These are phyloP conservation scores for Trichosanthes cucumerina DNA, from an alignment of 306 rosid genomes.

Conservation along the genomic window DNA sequence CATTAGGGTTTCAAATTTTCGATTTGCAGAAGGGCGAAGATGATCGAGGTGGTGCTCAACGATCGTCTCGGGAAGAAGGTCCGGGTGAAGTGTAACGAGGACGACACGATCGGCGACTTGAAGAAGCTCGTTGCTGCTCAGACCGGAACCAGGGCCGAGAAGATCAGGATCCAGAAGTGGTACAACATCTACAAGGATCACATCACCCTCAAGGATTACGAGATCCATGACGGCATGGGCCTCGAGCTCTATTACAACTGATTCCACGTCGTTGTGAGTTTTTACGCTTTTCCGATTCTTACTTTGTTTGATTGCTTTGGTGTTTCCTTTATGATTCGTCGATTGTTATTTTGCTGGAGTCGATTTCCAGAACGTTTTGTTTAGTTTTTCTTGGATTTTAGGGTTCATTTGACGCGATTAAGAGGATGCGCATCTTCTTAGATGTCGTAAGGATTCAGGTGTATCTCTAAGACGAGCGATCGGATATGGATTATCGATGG, in stretches of 20 bases:
- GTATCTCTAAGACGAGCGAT: background rate
- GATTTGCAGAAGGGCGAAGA: constrained; percentile 20
- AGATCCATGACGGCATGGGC: constrained; percentile 89
- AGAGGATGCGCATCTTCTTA: background rate
- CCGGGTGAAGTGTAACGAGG: constrained; percentile 78
- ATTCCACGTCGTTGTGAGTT: background rate
- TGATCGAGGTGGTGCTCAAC: constrained; percentile 86
- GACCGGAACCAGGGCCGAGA: constrained; percentile 71
- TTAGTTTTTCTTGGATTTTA: constrained; percentile 2
- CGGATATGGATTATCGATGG: background rate
- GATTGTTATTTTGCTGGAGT: background rate
- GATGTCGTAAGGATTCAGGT: background rate
- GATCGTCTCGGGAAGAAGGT: constrained; percentile 90
- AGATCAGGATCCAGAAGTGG: constrained; percentile 78
- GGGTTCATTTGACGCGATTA: constrained; percentile 7
- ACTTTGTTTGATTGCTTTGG: background rate
- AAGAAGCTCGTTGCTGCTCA: constrained; percentile 92
- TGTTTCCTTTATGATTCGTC: background rate
- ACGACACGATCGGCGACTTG: constrained; percentile 78
- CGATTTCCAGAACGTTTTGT: background rate
- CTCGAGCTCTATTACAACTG: constrained; percentile 85
- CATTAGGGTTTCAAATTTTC: background rate
- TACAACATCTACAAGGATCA: constrained; percentile 74
- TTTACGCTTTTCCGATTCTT: background rate
- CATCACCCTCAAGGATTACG: constrained; percentile 80